Evolutionary conservation across 441 rosid genomes (phyloP).

Genomic region (Pelargonium citronellum): DNA sequence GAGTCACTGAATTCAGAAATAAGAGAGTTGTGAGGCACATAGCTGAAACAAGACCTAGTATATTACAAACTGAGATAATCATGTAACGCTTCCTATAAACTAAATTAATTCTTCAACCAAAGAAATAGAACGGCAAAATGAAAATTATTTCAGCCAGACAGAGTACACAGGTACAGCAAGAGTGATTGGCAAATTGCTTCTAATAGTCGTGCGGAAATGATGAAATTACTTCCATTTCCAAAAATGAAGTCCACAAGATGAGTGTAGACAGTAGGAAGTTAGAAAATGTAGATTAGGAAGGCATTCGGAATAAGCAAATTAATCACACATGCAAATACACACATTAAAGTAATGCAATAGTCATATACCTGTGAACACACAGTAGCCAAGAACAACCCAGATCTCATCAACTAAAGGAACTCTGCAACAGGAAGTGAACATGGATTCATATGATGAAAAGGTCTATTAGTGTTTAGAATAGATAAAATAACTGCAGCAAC

Average conservation of each 20-base stretch:
- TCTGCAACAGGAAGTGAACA: constrained; percentile 35
- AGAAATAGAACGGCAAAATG: background rate
- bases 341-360: constrained; percentile 5
- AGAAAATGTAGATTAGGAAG: background rate
- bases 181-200: too few relatives aligned
- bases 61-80: background rate
- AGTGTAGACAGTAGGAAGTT: background rate
- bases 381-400: constrained; percentile 92
- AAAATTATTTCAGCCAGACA: background rate
- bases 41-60: background rate
- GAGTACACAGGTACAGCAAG: background rate
- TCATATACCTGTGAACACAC: constrained; percentile 59
- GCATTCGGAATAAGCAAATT: background rate
- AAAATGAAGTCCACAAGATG: background rate
- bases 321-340: background rate
- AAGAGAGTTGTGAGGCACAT: constrained; percentile 21
- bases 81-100: background rate
- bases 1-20: constrained; percentile 41
- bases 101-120: background rate
- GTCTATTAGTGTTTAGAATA: background rate
- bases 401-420: constrained; percentile 81
- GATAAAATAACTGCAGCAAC: constrained; percentile 13
- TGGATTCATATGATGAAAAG: constrained; percentile 10
- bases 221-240: background rate
- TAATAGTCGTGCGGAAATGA: background rate